Percentiles rank a stretch among this genome's conserved stretches.
Evolutionary conservation across 2,329 filamentous ascomycete species (phyloP).

Genomic region (Nothophaeocryptopus gaeumannii): DNA sequence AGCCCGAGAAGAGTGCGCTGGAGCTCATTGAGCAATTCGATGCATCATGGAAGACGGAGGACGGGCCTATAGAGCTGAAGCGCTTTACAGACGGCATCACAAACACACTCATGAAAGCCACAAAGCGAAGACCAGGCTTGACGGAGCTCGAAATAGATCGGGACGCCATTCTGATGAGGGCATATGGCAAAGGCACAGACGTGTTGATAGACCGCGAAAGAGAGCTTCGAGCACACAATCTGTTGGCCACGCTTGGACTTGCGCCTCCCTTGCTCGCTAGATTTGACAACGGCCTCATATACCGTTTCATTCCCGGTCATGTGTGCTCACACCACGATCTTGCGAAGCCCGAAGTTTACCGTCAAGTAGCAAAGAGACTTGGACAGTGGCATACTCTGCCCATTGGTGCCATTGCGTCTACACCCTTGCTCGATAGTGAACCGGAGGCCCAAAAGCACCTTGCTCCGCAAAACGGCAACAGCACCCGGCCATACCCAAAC

Average conservation of each 20-base stretch:
- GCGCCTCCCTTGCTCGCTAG: constrained; percentile 84
- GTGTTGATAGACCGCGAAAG: constrained; percentile 93
- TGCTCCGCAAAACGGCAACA: constrained; percentile 26
- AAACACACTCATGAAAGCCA: constrained; percentile 82
- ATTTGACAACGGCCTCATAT: constrained; percentile 94
- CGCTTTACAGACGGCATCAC: constrained; percentile 98
- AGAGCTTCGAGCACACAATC: constrained; percentile 64
- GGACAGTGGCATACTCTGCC: constrained; percentile 84
- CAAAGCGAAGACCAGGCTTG: constrained; percentile 66
- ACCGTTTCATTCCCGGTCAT: constrained; percentile 80
- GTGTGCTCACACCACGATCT: constrained; percentile 80
- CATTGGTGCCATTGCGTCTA: constrained; percentile 49
- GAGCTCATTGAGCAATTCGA: constrained; percentile 74
- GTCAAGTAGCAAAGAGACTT: constrained; percentile 76
- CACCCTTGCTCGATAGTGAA: constrained; percentile 27
- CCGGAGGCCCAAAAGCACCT: constrained; percentile 24
- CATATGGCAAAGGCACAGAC: constrained; percentile 92
- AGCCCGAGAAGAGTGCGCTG: constrained; percentile 75
- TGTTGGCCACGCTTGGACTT: constrained; percentile 77
- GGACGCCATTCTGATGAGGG: constrained; percentile 83
- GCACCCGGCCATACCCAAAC: constrained; percentile 73
- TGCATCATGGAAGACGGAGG: constrained; percentile 75
- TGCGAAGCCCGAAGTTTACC: constrained; percentile 70
- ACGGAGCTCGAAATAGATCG: constrained; percentile 75
- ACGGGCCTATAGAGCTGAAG: constrained; percentile 76